A percentile compares a stretch with the other conserved stretches of the same genome.
phyloP scores from a whole-genome alignment of 2,329 filamentous ascomycete species.

The Penicillium sp. region DNA sequence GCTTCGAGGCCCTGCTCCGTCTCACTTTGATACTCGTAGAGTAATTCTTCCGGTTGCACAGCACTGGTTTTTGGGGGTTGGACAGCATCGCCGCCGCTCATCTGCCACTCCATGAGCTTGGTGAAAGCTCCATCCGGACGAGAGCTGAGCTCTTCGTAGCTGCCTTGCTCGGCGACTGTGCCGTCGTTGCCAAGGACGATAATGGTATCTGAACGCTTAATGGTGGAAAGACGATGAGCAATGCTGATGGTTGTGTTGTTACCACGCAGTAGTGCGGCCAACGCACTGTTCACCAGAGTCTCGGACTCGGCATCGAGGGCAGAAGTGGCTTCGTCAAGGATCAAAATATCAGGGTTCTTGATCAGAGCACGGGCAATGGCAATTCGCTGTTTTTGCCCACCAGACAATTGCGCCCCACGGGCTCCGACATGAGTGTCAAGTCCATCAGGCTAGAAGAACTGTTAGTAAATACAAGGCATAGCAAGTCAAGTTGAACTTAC shows the following conservation, averaged over 20 bases:
- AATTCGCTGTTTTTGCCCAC: slow-evolving; percentile 95
- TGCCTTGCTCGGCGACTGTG: slow-evolving; percentile 83
- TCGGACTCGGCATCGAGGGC: slow-evolving; percentile 95
- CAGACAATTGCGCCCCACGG: slow-evolving; percentile 85
- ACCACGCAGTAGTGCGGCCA: slow-evolving; percentile 72
- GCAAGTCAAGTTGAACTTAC: slow-evolving; percentile 41
- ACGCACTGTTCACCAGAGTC: slow-evolving; percentile 87
- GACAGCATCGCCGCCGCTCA: slow-evolving; percentile 68
- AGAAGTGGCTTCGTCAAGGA: slow-evolving; percentile 93
- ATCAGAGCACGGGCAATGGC: slow-evolving; percentile 91
- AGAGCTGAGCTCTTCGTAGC: slow-evolving; percentile 69
- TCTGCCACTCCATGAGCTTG: slow-evolving; percentile 98
- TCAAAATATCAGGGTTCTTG: slow-evolving; percentile 93
- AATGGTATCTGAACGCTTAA: slow-evolving; percentile 90
- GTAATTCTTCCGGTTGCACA: slow-evolving; percentile 47
- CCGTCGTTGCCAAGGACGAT: slow-evolving; percentile 86
- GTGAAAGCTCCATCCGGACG: slow-evolving; percentile 79
- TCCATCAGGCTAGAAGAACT: slow-evolving; percentile 63
- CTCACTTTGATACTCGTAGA: slow-evolving; percentile 44
- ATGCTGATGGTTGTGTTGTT: slow-evolving; percentile 97
- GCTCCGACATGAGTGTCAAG: slow-evolving; percentile 91
- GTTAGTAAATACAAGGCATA: slow-evolving; percentile 11
- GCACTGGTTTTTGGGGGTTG: slow-evolving; percentile 27
- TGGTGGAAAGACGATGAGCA: slow-evolving; percentile 89
- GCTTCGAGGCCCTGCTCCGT: slow-evolving; percentile 31